phyloP scores from a whole-genome alignment of 2,329 filamentous ascomycete species.

The Cladosporium sp. region DNA sequence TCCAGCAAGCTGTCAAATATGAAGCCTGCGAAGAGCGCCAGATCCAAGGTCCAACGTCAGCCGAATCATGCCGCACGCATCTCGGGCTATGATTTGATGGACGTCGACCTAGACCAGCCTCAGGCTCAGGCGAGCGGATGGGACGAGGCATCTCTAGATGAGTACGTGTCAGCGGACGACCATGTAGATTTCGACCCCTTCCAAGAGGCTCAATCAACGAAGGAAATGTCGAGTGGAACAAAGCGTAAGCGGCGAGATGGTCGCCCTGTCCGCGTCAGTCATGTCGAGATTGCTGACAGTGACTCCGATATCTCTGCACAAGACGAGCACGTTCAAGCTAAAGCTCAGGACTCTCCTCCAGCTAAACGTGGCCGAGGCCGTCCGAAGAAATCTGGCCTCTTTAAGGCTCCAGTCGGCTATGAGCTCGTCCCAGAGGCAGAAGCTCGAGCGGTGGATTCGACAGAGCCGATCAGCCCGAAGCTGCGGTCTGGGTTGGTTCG shows the following conservation, averaged over 20 bases:
- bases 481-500: background rate
- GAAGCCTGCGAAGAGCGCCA: background rate
- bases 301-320: constrained; percentile 6
- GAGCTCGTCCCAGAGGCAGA: background rate
- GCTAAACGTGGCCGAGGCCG: background rate
- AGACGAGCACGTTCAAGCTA: background rate
- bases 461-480: background rate
- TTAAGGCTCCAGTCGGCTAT: background rate
- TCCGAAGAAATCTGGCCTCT: background rate
- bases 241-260: constrained; percentile 1
- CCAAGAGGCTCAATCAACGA: background rate
- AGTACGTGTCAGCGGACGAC: background rate
- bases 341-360: background rate
- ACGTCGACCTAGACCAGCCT: background rate
- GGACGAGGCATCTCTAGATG: background rate
- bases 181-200: background rate
- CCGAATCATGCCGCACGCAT: background rate
- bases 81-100: background rate
- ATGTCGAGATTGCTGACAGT: constrained; percentile 7
- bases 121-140: background rate
- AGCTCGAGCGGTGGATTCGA: background rate
- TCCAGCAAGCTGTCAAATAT: background rate
- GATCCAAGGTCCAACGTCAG: background rate
- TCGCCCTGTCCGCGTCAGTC: background rate
- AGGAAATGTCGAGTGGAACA: background rate